Evolutionary conservation across 805 yeast genomes (phyloP).

Genomic region (Metschnikowia borealis): DNA sequence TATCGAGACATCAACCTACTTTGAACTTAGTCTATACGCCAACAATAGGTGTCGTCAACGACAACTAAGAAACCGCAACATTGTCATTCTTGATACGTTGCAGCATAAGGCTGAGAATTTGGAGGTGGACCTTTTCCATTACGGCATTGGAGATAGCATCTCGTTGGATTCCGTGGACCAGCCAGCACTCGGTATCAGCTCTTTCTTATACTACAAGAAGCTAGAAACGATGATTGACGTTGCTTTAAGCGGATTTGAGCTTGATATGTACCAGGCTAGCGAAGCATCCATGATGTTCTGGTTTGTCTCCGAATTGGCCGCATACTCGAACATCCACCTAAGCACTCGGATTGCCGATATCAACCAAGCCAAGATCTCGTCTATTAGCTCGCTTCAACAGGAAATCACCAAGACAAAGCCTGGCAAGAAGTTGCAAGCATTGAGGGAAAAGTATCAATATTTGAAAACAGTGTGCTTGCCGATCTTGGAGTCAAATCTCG

Average conservation of each 20-base stretch:
- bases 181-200: slow-evolving; percentile 61
- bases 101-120: slow-evolving; percentile 70
- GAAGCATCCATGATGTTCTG: slow-evolving; percentile 68
- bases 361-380: slow-evolving; percentile 23
- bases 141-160: slow-evolving; percentile 36
- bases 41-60: slow-evolving; percentile 80
- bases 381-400: slow-evolving; percentile 10
- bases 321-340: slow-evolving; percentile 40
- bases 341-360: slow-evolving; percentile 30
- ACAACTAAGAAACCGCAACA: slow-evolving; percentile 58
- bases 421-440: slow-evolving; percentile 45
- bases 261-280: slow-evolving; percentile 66
- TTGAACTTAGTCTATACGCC: slow-evolving; percentile 26
- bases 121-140: slow-evolving; percentile 45
- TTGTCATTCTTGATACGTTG: slow-evolving; percentile 67
- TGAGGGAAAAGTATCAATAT: slow-evolving; percentile 28
- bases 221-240: slow-evolving; percentile 67
- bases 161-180: slow-evolving; percentile 18
- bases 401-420: slow-evolving; percentile 32
- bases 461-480: slow-evolving; percentile 35
- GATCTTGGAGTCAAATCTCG: slow-evolving; percentile 23
- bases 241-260: slow-evolving; percentile 69
- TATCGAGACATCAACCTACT: slow-evolving; percentile 41
- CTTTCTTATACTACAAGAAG: slow-evolving; percentile 67
- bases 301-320: slow-evolving; percentile 53